Evolutionary conservation across 192 early-diverging fungal genomes (phyloP).

Genomic region (Spinellus fusiger): DNA sequence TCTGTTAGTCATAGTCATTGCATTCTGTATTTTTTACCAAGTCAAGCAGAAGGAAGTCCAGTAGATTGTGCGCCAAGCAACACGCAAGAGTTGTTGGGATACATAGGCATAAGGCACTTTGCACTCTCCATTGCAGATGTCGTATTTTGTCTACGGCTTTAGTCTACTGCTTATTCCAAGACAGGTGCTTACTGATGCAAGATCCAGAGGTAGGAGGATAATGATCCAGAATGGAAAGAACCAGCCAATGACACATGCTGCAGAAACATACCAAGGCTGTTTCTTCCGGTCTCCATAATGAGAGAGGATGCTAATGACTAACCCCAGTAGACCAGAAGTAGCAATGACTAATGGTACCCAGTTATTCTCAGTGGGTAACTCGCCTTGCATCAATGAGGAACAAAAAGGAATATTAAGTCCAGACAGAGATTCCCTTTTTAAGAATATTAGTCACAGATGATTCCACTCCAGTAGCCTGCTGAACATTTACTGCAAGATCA

Average conservation of each 20-base stretch:
- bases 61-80: constrained; percentile 82
- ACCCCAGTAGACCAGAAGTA: constrained; percentile 45
- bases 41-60: constrained; percentile 87
- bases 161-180: background rate
- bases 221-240: constrained; percentile 90
- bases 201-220: constrained; percentile 84
- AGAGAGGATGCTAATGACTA: constrained; percentile 57
- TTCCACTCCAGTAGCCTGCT: background rate
- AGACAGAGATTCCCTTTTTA: background rate
- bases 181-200: constrained; percentile 56
- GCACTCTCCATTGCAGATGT: constrained; percentile 59
- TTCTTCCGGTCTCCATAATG: constrained; percentile 72
- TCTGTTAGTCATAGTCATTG: constrained; percentile 1
- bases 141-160: constrained; percentile 54
- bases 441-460: constrained; percentile 3
- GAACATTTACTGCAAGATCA: background rate
- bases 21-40: constrained; percentile 55
- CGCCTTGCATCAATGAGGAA: constrained; percentile 1
- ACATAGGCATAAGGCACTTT: constrained; percentile 76
- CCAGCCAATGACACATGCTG: constrained; percentile 72
- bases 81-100: constrained; percentile 56
- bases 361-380: constrained; percentile 1
- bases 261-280: constrained; percentile 81
- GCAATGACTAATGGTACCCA: constrained; percentile 38
- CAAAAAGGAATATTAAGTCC: background rate